Percentiles rank a stretch among this genome's conserved stretches.
phyloP scores from a whole-genome alignment of 352 stramenopile species.

The Phytophthora pseudosyringae region DNA sequence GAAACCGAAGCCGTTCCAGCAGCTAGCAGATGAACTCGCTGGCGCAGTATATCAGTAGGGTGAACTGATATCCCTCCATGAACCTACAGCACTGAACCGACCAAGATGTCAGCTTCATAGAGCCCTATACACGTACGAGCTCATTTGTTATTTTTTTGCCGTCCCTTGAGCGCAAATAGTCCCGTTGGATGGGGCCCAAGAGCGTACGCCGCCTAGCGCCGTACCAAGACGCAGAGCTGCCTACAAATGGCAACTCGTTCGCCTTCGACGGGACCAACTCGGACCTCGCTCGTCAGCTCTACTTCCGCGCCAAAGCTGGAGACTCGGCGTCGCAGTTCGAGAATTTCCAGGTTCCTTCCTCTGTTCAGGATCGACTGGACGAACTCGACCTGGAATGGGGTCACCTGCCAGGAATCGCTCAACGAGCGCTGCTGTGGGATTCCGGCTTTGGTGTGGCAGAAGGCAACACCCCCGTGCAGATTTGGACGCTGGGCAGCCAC shows the following conservation, averaged over 20 bases:
- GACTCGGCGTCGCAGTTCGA: neutral
- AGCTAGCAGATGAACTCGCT: too few species aligned
- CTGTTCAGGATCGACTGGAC: conserved; percentile 14
- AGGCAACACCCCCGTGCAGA: conserved; percentile 11
- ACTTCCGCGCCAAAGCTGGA: conserved; percentile 23
- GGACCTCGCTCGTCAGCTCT: conserved; percentile 36
- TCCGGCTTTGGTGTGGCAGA: conserved; percentile 19
- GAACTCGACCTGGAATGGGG: conserved; percentile 8
- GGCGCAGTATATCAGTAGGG: too few species aligned
- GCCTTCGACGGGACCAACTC: conserved; percentile 40
- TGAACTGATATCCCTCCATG: too few species aligned
- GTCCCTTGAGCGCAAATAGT: too few species aligned
- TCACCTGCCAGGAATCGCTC: conserved; percentile 16
- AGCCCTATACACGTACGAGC: too few species aligned
- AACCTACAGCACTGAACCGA: too few species aligned
- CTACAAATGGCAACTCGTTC: conserved; percentile 7
- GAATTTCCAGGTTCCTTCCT: conserved; percentile 6
- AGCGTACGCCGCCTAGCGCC: too few species aligned
- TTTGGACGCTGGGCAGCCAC: conserved; percentile 19
- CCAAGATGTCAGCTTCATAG: too few species aligned
- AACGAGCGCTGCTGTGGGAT: conserved; percentile 38
- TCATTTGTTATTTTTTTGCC: too few species aligned
- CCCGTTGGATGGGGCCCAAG: too few species aligned
- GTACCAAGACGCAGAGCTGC: too few species aligned
- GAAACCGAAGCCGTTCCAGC: too few species aligned